phyloP scores from a whole-genome alignment of 2,329 filamentous ascomycete genomes.

The Didymella lethalis region DNA sequence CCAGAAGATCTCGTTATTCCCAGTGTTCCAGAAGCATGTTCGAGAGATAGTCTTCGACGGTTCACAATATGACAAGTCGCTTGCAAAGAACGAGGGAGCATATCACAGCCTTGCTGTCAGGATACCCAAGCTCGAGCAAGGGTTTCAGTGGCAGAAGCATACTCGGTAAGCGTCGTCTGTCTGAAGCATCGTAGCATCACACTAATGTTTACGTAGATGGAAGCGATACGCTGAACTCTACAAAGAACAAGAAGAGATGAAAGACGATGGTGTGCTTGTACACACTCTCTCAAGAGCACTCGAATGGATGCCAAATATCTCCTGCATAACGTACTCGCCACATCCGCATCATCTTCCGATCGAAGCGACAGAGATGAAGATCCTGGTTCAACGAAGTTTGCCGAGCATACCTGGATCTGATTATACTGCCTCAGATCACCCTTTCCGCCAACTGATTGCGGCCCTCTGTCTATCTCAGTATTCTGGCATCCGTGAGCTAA shows the following conservation, averaged over 20 bases:
- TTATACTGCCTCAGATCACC: slow-evolving; percentile 22
- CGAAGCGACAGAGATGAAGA: slow-evolving; percentile 30
- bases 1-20: slow-evolving; percentile 36
- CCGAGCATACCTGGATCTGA: not conserved
- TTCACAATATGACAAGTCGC: slow-evolving; percentile 28
- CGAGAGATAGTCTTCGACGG: slow-evolving; percentile 46
- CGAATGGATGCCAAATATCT: slow-evolving; percentile 36
- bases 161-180: slow-evolving; percentile 15
- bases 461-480: slow-evolving; percentile 34
- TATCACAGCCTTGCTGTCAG: slow-evolving; percentile 19
- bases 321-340: slow-evolving; percentile 38
- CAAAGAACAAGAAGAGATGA: slow-evolving; percentile 41
- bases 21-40: slow-evolving; percentile 37
- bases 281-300: slow-evolving; percentile 35
- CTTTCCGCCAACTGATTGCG: slow-evolving; percentile 41
- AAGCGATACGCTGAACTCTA: slow-evolving; percentile 36
- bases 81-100: slow-evolving; percentile 24
- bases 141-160: slow-evolving; percentile 26
- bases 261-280: slow-evolving; percentile 31
- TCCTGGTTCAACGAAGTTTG: slow-evolving; percentile 32
- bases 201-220: slow-evolving; percentile 28
- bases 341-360: slow-evolving; percentile 31
- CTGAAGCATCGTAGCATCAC: not conserved
- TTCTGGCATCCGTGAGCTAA: slow-evolving; percentile 34
- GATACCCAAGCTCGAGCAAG: slow-evolving; percentile 14